These are phyloP conservation scores for Tilletiaria anomala DNA, from an alignment of 1,284 basidiomycete species.

Conservation along the genomic window DNA sequence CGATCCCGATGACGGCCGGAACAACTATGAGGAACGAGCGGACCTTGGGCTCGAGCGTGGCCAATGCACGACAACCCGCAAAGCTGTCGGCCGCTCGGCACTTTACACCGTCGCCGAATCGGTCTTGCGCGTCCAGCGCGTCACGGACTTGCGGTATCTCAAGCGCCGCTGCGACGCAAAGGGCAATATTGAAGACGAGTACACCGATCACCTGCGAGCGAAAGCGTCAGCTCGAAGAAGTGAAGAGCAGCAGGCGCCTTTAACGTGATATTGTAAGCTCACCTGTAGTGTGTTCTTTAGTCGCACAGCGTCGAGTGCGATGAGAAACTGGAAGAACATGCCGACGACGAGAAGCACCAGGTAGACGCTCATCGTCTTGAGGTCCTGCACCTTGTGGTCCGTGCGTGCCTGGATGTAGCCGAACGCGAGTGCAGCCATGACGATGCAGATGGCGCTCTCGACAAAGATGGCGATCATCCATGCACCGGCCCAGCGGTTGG, in stretches of 20 bases:
- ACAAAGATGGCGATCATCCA: not conserved
- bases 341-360: constrained; percentile 26
- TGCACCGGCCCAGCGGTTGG: not conserved
- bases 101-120: too few relatives aligned
- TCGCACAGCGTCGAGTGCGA: constrained; percentile 24
- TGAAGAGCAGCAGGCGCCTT: not conserved
- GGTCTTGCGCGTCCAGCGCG: constrained; percentile 18
- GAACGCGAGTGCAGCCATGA: constrained; percentile 23
- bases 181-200: constrained; percentile 23
- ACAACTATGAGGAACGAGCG: constrained; percentile 20
- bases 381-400: constrained; percentile 17
- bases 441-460: too few relatives aligned
- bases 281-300: constrained; percentile 31
- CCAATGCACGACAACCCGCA: constrained; percentile 11
- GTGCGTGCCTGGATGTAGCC: constrained; percentile 11
- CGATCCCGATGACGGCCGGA: constrained; percentile 14
- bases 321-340: constrained; percentile 18
- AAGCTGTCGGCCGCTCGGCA: not conserved
- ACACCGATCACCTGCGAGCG: constrained; percentile 14
- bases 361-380: constrained; percentile 30
- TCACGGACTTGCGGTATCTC: constrained; percentile 23
- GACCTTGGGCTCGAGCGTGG: constrained; percentile 12
- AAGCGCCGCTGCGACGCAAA: constrained; percentile 21
- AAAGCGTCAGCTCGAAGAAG: not conserved
- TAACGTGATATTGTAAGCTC: too few relatives aligned